phyloP scores from a whole-genome alignment of 352 stramenopile genomes.

The Aphanomyces invadans region DNA sequence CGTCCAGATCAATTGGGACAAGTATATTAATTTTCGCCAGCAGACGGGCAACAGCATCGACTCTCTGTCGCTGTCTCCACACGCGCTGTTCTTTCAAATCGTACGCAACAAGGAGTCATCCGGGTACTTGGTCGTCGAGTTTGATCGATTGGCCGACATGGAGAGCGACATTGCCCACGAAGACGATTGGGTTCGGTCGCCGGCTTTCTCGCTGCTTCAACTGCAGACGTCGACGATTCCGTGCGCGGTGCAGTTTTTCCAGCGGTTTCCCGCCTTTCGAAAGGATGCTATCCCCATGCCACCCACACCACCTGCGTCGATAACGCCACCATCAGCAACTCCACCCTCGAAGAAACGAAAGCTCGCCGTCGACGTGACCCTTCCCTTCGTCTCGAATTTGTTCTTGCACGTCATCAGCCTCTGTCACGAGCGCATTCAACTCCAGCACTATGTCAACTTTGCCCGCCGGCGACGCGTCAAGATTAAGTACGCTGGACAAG shows the following conservation, averaged over 20 bases:
- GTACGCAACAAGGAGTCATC: conserved; percentile 77
- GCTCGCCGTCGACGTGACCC: conserved; percentile 24
- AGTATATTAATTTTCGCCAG: conserved; percentile 76
- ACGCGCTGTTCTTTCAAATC: conserved; percentile 74
- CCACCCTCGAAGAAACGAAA: conserved; percentile 27
- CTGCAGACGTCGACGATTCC: conserved; percentile 50
- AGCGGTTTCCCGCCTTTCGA: conserved; percentile 75
- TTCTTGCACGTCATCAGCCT: conserved; percentile 78
- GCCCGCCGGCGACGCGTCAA: conserved; percentile 68
- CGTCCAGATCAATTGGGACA: conserved; percentile 77
- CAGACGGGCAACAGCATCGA: conserved; percentile 68
- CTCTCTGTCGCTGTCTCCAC: conserved; percentile 75
- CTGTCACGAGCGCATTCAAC: conserved; percentile 75
- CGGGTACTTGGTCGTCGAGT: conserved; percentile 79
- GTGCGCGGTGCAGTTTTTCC: conserved; percentile 76
- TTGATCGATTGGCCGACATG: conserved; percentile 76
- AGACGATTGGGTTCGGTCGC: conserved; percentile 64
- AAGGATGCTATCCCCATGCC: conserved; percentile 37
- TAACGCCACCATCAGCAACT: too few relatives aligned
- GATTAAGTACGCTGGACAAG: conserved; percentile 79
- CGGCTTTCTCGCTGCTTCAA: conserved; percentile 75
- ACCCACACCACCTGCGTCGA: conserved; percentile 12
- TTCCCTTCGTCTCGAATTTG: conserved; percentile 66
- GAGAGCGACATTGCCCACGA: conserved; percentile 44
- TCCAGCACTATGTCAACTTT: conserved; percentile 85